Conservation (phyloP, 106 monocot genomes). For the Dioscorea zingiberensis region DNA sequence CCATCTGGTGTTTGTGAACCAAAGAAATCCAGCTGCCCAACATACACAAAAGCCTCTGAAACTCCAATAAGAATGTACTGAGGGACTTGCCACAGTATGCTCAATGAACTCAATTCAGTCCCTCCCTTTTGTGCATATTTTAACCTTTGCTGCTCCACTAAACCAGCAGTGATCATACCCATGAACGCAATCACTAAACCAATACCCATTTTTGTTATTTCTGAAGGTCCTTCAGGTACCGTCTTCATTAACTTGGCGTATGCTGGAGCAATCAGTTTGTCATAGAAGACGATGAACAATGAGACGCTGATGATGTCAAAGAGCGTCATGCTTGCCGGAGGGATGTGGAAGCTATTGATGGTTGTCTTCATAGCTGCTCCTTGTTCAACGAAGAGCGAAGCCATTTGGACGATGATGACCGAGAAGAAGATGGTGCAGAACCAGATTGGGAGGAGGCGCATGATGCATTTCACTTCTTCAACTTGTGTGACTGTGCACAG, state of each 20-base stretch:
- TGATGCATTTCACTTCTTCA: constrained; percentile 22
- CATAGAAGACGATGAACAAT: neutral
- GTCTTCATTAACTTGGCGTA: neutral
- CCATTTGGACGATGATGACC: neutral
- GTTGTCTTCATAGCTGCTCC: constrained; percentile 4
- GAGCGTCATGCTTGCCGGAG: constrained; percentile 5
- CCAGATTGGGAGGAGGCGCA: constrained; percentile 9
- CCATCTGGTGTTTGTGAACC: constrained; percentile 1
- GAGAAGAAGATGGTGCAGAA: constrained; percentile 7
- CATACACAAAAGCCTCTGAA: constrained; percentile 4
- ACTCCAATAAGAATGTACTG: constrained; percentile 1
- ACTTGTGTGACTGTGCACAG: constrained; percentile 23
- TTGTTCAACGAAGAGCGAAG: neutral
- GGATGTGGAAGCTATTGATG: neutral
- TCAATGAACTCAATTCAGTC: constrained; percentile 3
- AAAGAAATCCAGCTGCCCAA: constrained; percentile 1
- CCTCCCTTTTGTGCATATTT: neutral
- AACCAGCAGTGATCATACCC: neutral
- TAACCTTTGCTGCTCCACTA: neutral
- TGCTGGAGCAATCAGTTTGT: neutral
- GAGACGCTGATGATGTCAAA: constrained; percentile 4
- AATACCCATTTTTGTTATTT: constrained; percentile 1
- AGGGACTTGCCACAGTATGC: constrained; percentile 7
- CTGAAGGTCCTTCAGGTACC: neutral
- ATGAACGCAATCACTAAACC: constrained; percentile 1